Conservation (phyloP, 805 yeast genomes). For the Barnettozyma wickerhamii region DNA sequence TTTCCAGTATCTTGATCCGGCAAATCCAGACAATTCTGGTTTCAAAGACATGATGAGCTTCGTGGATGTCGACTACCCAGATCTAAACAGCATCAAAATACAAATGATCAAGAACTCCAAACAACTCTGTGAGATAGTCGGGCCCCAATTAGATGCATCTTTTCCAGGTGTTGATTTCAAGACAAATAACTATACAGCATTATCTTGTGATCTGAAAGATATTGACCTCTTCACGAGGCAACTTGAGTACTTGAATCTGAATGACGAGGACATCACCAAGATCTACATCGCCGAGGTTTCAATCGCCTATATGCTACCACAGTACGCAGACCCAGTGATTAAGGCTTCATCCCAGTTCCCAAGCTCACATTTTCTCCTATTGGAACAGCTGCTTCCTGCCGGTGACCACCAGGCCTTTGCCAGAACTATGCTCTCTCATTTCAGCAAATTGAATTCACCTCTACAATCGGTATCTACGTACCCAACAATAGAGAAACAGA, state of each 20-base stretch:
- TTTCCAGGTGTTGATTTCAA: constrained; percentile 28
- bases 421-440: constrained; percentile 69
- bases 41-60: constrained; percentile 39
- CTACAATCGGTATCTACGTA: constrained; percentile 59
- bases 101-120: constrained; percentile 43
- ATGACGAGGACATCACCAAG: constrained; percentile 33
- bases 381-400: constrained; percentile 70
- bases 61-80: constrained; percentile 74
- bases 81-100: constrained; percentile 52
- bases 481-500: constrained; percentile 47
- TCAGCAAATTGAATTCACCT: constrained; percentile 61
- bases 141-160: constrained; percentile 18
- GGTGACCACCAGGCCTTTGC: constrained; percentile 66
- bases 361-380: constrained; percentile 54
- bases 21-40: constrained; percentile 24
- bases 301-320: constrained; percentile 70
- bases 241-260: constrained; percentile 16
- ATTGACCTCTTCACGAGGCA: constrained; percentile 31
- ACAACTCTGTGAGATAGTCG: constrained; percentile 45
- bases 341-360: constrained; percentile 38
- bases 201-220: constrained; percentile 66
- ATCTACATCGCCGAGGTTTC: constrained; percentile 82
- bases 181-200: constrained; percentile 46
- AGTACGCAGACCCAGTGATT: constrained; percentile 60
- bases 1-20: constrained; percentile 41